Evolutionary conservation across 2,329 filamentous ascomycete species (phyloP), one percentile per base, ranked within the genome.

Genomic region (Ceratocystis cacaofunesta): DNA sequence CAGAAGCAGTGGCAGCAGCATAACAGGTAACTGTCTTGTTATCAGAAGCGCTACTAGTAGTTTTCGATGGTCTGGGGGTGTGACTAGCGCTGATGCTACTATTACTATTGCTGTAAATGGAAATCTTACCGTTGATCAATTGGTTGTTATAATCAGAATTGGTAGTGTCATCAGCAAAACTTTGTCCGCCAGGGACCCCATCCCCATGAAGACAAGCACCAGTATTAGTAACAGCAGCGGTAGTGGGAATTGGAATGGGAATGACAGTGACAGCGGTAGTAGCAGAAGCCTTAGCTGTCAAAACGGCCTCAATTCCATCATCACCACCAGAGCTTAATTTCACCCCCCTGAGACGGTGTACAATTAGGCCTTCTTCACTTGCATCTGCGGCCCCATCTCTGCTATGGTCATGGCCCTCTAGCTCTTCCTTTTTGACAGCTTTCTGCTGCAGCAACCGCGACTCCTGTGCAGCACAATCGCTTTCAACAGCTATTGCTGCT

Each of bases 231-330:
- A 28, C 43, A 25, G 60, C 8, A 48, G 58, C 58, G 41, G 58
- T 43, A 43, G 19, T 61, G 32, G 58, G 12, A 61, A 22, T 19
- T n/a, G 58, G 58, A 44, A 43, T 43, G 22, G 36, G 25, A 28
- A 22, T 22, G 28, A 58, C 52, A 62, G 19, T 25, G 36, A 12
- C 28, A 50, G 44, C 43, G 61, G 41, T 22, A 62, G 17, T 62
- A 25, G 36, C 46, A 43, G 41, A 19, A 41, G 17, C 46, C 22
- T 22, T 50, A 32, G 52, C 28, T 58, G 60, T 30, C 44, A 43
- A 30, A 48, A 55, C 43, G 46, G 28, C 63, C 62, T 63, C 60
- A 63, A 44, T 63, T 67, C 22, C 17, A 66, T 32, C 61, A 22
- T 52, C 65, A 41, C 36, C 50, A 44, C 30, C 44, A 60, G 48